Evolutionary conservation across 208 protist species (phyloP), one percentile per base, ranked within the genome.

Genomic region (Leishmania tropica): DNA sequence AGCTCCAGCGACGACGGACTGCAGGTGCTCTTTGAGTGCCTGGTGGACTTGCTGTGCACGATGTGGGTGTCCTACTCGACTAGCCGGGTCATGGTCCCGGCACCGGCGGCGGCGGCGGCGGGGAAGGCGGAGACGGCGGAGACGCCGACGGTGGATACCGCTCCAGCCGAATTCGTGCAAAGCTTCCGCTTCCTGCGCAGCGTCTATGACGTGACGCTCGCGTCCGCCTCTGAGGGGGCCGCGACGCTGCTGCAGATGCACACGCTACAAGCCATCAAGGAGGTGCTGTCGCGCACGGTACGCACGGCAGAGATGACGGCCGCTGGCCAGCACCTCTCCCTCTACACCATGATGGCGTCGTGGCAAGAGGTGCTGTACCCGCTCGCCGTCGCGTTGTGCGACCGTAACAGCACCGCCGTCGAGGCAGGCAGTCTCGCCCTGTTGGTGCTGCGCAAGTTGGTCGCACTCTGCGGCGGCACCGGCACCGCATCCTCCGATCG

Each of bases 321-420:
- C 64, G 60, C 71, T 17, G 77, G 42, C 10, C 81, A 71, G 47
- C 84, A 72, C 13, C 78, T 83, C 28, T 79, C 76, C 40, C 70
- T 93, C 21, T 81, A 79, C 76, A 91, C 83, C 8, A 92, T 93
- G 79, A 72, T 96, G 73, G 81, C 86, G 51, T 76, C 89, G 31
- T 98, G 95, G 95, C 84, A 88, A 21, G 86, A 85, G 31, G 73
- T 93, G 64, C 83, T 98, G 70, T 89, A 90, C 76, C 93, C 95
- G 19, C 76, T 98, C 53, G 86, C 85, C 19, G 82, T 84, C 24
- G 85, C 90, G 40, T 83, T 98, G 24, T 93, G 88, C 28, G 86
- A 89, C 24, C 87, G 87, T 62, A 79, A 85, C 28, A 87, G 76
- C 67, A 88, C 87, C 4, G 78, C 84, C 37, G 88, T 88, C 15